Conservation (phyloP, 164 flowering plant species). For the Vitis vinifera region ASM3070453v1 NC_081822.1:6636001-6636500, state of each 20-base stretch:
- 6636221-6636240: not conserved
- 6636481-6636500: too few species aligned
- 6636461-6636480: too few species aligned
- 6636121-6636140: constrained; percentile 55
- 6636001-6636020: too few species aligned
- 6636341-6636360: not conserved
- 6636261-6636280: too few species aligned
- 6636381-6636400: not conserved
- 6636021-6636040: not conserved
- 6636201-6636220: constrained; percentile 41
- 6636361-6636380: not conserved
- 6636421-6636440: too few species aligned
- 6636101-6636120: constrained; percentile 61
- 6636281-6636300: too few species aligned
- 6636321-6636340: too few species aligned
- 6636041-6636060: constrained; percentile 3
- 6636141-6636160: constrained; percentile 73
- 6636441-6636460: too few species aligned
- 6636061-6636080: constrained; percentile 33
- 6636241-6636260: not conserved
- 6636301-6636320: too few species aligned
- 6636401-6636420: too few species aligned
- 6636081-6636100: constrained; percentile 50
- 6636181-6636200: constrained; percentile 35
- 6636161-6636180: constrained; percentile 62